These are phyloP conservation scores for Durusdinium trenchii DNA, from an alignment of 73 alveolate genomes.

Conservation along the genomic window DNA sequence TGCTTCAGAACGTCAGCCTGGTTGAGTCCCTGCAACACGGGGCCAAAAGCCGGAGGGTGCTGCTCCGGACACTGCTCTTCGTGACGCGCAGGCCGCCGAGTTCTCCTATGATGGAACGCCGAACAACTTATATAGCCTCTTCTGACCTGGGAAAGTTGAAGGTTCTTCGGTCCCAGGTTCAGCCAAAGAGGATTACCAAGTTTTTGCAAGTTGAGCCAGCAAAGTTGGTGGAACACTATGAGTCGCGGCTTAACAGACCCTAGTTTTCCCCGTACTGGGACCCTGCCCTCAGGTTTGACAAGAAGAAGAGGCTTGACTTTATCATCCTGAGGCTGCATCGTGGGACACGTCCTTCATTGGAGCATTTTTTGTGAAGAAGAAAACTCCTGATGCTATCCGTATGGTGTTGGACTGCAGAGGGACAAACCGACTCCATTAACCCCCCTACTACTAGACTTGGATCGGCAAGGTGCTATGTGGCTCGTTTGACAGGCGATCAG, in stretches of 20 bases:
- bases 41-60: not conserved
- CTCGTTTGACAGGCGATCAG: too few species aligned
- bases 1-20: not conserved
- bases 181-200: not conserved
- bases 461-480: not conserved
- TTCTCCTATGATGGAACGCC: constrained; percentile 45
- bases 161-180: not conserved
- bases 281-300: not conserved
- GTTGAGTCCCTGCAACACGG: not conserved
- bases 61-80: not conserved
- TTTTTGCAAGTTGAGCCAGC: constrained; percentile 9
- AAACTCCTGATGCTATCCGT: constrained; percentile 32
- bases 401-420: constrained; percentile 51
- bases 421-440: constrained; percentile 2
- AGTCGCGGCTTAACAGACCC: not conserved
- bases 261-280: constrained; percentile 32
- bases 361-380: constrained; percentile 48
- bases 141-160: constrained; percentile 6
- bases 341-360: not conserved
- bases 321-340: not conserved
- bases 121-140: not conserved
- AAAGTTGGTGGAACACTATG: not conserved
- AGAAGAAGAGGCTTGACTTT: not conserved
- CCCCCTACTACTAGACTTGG: constrained; percentile 43
- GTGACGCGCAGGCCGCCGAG: not conserved